phyloP scores from a whole-genome alignment of 2,329 filamentous ascomycete genomes.

The Monilinia laxa region DNA sequence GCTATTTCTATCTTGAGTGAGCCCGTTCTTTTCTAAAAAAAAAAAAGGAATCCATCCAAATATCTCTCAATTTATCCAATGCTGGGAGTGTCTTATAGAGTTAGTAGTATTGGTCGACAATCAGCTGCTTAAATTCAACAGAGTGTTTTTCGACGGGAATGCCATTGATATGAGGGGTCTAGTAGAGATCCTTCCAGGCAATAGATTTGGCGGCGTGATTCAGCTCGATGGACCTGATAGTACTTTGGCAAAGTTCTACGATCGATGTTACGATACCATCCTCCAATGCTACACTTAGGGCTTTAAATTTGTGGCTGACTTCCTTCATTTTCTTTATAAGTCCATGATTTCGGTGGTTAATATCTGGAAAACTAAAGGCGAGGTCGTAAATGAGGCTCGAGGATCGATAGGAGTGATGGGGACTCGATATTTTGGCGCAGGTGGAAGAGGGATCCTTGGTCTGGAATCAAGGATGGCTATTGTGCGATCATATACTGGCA shows the following conservation, averaged over 20 bases:
- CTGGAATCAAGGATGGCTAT: neutral
- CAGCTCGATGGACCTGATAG: neutral
- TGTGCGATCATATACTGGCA: neutral
- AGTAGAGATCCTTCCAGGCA: neutral
- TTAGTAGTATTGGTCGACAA: neutral
- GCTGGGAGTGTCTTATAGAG: neutral
- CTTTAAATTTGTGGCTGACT: neutral
- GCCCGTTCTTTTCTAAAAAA: neutral
- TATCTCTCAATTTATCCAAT: constrained; percentile 3
- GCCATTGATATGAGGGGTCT: neutral
- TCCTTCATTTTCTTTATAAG: neutral
- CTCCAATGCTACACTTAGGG: neutral
- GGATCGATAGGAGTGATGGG: neutral
- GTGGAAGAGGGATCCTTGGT: neutral
- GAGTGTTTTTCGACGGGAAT: neutral
- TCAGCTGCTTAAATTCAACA: neutral
- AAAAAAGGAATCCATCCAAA: neutral
- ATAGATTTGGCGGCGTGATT: neutral
- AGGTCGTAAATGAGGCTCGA: neutral
- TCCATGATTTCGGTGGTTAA: neutral
- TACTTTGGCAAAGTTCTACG: neutral
- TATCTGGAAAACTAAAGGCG: neutral
- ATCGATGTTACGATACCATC: neutral
- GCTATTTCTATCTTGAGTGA: neutral
- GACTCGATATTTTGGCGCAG: neutral